Conservation (phyloP, 176 grass and related monocot species). For the Saccharum officinarum region DNA sequence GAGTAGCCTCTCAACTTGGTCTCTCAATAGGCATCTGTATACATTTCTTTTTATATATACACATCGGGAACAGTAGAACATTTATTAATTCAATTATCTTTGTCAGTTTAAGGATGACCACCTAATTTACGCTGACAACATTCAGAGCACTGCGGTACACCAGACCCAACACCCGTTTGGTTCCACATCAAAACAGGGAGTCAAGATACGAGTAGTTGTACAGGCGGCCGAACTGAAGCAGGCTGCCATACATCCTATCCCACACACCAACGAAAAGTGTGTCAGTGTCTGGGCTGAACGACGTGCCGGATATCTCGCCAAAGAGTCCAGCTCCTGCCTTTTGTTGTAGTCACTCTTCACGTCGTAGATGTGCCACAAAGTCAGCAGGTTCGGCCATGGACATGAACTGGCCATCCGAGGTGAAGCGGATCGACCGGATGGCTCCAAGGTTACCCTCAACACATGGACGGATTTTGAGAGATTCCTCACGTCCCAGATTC, state of each 20-base stretch:
- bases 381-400: constrained; percentile 93
- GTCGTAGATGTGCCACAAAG: constrained; percentile 83
- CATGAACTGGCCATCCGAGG: constrained; percentile 88
- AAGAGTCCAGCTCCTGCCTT: constrained; percentile 93
- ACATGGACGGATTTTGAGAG: constrained; percentile 71
- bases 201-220: constrained; percentile 69
- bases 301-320: constrained; percentile 86
- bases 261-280: constrained; percentile 83
- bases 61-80: constrained; percentile 35
- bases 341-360: constrained; percentile 69
- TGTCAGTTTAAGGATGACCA: constrained; percentile 36
- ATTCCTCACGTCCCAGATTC: constrained; percentile 89
- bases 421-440: constrained; percentile 83
- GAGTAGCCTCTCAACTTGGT: background rate
- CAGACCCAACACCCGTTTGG: constrained; percentile 10
- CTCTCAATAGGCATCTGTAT: constrained; percentile 18
- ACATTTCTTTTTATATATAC: constrained; percentile 63
- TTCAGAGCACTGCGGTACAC: constrained; percentile 28
- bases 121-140: constrained; percentile 38
- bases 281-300: constrained; percentile 84
- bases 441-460: constrained; percentile 91
- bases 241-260: constrained; percentile 91
- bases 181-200: constrained; percentile 59
- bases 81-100: constrained; percentile 52
- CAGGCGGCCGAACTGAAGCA: constrained; percentile 76